A percentile compares a stretch with the other conserved stretches of the same genome.
phyloP scores from a whole-genome alignment of 768 basidiomycete genomes.

The Mycena maculata region DNA sequence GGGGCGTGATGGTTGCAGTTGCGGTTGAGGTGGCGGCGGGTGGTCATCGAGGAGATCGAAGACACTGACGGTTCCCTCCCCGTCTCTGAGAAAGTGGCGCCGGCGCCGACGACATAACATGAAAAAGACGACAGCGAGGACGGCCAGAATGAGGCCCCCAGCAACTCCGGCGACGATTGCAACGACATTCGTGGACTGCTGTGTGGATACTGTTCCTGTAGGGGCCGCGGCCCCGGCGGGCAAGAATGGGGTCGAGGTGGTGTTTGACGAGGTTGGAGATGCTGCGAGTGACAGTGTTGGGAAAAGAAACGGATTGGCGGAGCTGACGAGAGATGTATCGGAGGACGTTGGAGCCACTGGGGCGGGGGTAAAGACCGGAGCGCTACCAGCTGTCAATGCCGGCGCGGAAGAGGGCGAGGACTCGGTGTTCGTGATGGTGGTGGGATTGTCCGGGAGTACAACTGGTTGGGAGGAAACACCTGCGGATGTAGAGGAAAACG shows the following conservation, averaged over 20 bases:
- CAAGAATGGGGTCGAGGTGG: not conserved
- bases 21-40: not conserved
- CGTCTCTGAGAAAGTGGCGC: not conserved
- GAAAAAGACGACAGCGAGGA: constrained; percentile 10
- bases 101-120: constrained; percentile 11
- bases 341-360: not conserved
- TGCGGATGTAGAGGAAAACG: not conserved
- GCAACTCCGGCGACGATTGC: constrained; percentile 14
- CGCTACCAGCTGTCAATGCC: too few relatives aligned
- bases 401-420: not conserved
- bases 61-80: constrained; percentile 23
- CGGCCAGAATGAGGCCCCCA: constrained; percentile 16
- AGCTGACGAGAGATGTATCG: not conserved
- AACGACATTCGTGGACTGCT: not conserved
- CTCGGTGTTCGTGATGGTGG: not conserved
- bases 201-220: not conserved
- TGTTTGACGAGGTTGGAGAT: not conserved
- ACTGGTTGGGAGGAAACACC: not conserved
- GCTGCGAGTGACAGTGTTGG: not conserved
- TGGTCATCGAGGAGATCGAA: constrained; percentile 25
- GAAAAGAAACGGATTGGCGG: not conserved
- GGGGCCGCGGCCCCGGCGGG: not conserved
- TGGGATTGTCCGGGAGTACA: not conserved
- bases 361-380: constrained; percentile 1
- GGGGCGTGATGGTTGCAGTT: too few relatives aligned